phyloP scores from a whole-genome alignment of 352 stramenopile species.

The Thalassiosira delicatula region DNA sequence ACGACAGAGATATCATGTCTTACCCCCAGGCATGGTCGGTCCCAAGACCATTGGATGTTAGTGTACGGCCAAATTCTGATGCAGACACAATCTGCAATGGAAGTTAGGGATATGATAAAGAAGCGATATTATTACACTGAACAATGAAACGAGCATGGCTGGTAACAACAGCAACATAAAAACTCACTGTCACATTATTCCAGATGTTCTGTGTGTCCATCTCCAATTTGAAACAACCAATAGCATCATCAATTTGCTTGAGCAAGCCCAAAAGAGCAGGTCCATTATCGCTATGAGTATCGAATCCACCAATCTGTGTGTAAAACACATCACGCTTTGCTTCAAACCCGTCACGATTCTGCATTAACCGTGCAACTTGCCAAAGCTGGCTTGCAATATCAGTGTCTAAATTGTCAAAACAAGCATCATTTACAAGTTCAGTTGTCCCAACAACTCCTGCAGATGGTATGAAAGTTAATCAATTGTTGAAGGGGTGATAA shows the following conservation, averaged over 20 bases:
- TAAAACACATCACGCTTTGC: slow-evolving; percentile 75
- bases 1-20: too few species aligned
- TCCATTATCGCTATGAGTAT: slow-evolving; percentile 49
- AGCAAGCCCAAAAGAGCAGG: slow-evolving; percentile 54
- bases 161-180: too few species aligned
- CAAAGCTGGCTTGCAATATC: slow-evolving; percentile 62
- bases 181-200: slow-evolving; percentile 67
- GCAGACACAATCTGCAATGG: too few species aligned
- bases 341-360: slow-evolving; percentile 45
- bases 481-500: too few species aligned
- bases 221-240: slow-evolving; percentile 72
- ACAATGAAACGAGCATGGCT: too few species aligned
- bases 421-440: slow-evolving; percentile 35
- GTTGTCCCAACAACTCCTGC: slow-evolving; percentile 37
- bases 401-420: slow-evolving; percentile 35
- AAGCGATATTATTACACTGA: too few species aligned
- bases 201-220: slow-evolving; percentile 69
- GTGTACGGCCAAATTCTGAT: slow-evolving; percentile 82
- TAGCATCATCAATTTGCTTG: slow-evolving; percentile 60
- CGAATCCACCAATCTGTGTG: slow-evolving; percentile 65
- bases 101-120: too few species aligned
- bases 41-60: slow-evolving; percentile 69
- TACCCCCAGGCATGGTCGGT: slow-evolving; percentile 80
- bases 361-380: slow-evolving; percentile 75
- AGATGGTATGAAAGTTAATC: too few species aligned